Percentiles rank a stretch among this genome's conserved stretches.
Evolutionary conservation across 768 basidiomycete genomes (phyloP).

Genomic region (Trametes cingulata): DNA sequence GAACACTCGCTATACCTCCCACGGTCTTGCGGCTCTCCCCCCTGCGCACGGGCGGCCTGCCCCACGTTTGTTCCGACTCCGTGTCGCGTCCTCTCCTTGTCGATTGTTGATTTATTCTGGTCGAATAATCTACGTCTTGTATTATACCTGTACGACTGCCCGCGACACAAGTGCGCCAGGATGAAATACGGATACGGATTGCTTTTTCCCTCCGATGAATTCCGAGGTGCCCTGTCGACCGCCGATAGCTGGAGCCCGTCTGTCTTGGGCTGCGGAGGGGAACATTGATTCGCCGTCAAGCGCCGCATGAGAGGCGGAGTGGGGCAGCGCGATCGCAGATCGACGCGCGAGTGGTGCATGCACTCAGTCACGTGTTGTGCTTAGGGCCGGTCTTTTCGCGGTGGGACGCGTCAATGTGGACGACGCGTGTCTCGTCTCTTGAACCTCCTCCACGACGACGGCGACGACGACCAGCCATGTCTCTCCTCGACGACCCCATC

Average conservation of each 20-base stretch:
- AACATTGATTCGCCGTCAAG: background rate
- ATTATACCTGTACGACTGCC: conserved; percentile 15
- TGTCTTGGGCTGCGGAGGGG: background rate
- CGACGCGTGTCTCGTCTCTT: conserved; percentile 28
- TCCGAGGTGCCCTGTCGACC: background rate
- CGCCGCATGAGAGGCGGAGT: background rate
- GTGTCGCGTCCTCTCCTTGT: conserved; percentile 19
- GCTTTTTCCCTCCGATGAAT: background rate
- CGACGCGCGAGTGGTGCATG: background rate
- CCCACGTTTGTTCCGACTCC: background rate
- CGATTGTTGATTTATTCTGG: conserved; percentile 16
- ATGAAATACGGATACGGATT: conserved; percentile 9
- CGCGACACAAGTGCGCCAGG: background rate
- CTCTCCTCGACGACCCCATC: conserved; percentile 53
- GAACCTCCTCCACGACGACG: conserved; percentile 3
- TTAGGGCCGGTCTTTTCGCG: conserved; percentile 40
- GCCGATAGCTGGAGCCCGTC: background rate
- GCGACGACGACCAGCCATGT: conserved; percentile 29
- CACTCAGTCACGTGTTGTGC: background rate
- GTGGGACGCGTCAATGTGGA: conserved; percentile 19
- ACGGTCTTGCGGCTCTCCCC: background rate
- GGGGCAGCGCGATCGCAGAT: background rate
- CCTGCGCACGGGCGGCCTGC: background rate
- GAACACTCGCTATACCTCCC: background rate
- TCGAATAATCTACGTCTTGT: conserved; percentile 18